phyloP scores from a whole-genome alignment of 1,284 basidiomycete genomes.

The Pholiota adiposa region DNA sequence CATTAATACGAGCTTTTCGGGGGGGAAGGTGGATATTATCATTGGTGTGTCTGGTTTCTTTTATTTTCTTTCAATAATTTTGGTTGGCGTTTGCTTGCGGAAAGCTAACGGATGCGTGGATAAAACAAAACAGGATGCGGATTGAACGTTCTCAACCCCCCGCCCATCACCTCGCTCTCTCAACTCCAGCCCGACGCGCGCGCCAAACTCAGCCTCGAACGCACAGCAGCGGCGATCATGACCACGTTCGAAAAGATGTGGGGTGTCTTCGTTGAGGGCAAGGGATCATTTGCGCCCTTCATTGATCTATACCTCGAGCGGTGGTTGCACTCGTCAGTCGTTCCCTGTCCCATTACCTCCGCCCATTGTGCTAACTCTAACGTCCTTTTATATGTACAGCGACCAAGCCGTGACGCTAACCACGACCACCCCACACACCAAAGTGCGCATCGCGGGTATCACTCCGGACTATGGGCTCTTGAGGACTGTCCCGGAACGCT shows the following conservation, averaged over 20 bases:
- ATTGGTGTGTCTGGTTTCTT: conserved; percentile 61
- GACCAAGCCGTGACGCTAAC: conserved; percentile 87
- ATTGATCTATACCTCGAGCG: conserved; percentile 76
- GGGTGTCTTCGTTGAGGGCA: conserved; percentile 65
- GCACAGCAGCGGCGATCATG: conserved; percentile 77
- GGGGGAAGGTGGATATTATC: conserved; percentile 78
- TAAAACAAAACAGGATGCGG: conserved; percentile 72
- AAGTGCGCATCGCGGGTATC: conserved; percentile 85
- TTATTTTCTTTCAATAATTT: not conserved
- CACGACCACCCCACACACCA: conserved; percentile 69
- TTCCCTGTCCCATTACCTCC: not conserved
- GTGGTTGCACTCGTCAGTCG: conserved; percentile 90
- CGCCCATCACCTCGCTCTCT: conserved; percentile 83
- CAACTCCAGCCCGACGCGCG: conserved; percentile 59
- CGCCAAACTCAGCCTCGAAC: conserved; percentile 67
- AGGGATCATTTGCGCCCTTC: conserved; percentile 78
- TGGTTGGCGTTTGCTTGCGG: not conserved
- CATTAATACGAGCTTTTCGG: conserved; percentile 85
- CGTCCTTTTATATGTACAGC: conserved; percentile 46
- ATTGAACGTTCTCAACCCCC: conserved; percentile 84
- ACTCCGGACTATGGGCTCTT: conserved; percentile 88
- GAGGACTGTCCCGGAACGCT: conserved; percentile 73
- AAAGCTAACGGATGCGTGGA: too few species aligned
- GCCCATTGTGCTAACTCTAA: not conserved
- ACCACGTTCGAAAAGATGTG: conserved; percentile 83